phyloP scores from a whole-genome alignment of 345 rosid genomes.

The Gossypium anomalum region DNA sequence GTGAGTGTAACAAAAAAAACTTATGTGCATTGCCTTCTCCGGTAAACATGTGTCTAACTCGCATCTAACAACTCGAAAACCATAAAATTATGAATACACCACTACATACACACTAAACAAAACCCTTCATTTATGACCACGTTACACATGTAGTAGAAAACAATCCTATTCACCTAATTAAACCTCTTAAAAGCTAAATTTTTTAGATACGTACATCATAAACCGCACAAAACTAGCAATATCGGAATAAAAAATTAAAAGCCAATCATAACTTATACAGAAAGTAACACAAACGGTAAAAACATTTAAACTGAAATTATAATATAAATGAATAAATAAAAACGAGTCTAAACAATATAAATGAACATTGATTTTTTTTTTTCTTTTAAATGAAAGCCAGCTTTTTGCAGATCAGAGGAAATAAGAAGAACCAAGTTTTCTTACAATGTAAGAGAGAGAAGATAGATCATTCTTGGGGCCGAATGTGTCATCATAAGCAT shows the following conservation, averaged over 20 bases:
- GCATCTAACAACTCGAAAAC: not conserved
- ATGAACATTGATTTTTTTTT: not conserved
- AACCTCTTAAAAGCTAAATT: not conserved
- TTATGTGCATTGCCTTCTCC: too few relatives aligned
- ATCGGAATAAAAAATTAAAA: slow-evolving; percentile 2
- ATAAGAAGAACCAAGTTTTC: slow-evolving; percentile 15
- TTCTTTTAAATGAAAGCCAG: not conserved
- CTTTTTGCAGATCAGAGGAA: not conserved
- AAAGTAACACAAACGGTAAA: slow-evolving; percentile 13
- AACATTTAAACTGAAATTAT: not conserved
- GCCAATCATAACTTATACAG: slow-evolving; percentile 3
- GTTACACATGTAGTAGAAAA: not conserved
- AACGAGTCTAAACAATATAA: not conserved
- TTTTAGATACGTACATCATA: slow-evolving; percentile 9
- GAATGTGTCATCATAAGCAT: slow-evolving; percentile 29
- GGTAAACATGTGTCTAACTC: not conserved
- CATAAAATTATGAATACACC: not conserved
- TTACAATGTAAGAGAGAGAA: slow-evolving; percentile 80
- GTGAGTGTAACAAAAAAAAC: too few relatives aligned
- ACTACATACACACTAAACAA: not conserved
- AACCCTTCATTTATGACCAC: not conserved
- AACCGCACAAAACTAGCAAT: not conserved
- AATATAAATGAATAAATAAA: not conserved
- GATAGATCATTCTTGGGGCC: slow-evolving; percentile 77
- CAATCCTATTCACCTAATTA: slow-evolving; percentile 1